These are phyloP conservation scores for Auricularia auricula-judae DNA, from an alignment of 768 basidiomycete genomes.

Conservation along the genomic window DNA sequence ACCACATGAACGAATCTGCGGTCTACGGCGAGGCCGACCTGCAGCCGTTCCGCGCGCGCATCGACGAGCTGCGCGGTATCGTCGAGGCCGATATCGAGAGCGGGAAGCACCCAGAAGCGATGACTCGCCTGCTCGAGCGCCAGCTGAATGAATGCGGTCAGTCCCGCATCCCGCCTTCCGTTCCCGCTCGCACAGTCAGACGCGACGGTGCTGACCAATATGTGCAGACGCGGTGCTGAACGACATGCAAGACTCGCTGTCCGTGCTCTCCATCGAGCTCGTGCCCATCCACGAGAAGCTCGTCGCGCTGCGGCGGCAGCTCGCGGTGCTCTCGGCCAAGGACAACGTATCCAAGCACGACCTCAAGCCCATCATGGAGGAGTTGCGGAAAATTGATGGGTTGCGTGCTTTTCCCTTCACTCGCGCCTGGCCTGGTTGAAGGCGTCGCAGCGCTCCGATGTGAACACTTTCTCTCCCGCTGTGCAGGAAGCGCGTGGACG, in stretches of 20 bases:
- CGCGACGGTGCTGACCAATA: not conserved
- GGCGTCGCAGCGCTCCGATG: not conserved
- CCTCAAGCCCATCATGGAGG: constrained; percentile 82
- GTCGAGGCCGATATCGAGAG: constrained; percentile 73
- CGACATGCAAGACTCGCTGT: constrained; percentile 72
- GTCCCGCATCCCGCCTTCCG: constrained; percentile 17
- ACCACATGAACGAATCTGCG: constrained; percentile 91
- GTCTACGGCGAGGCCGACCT: constrained; percentile 91
- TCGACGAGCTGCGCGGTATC: constrained; percentile 75
- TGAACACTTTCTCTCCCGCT: not conserved
- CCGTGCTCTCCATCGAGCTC: constrained; percentile 82
- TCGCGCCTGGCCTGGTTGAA: not conserved
- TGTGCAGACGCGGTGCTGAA: constrained; percentile 59
- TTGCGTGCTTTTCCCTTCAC: constrained; percentile 45
- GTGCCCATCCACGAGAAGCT: constrained; percentile 84
- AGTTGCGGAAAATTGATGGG: constrained; percentile 92
- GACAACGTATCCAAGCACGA: constrained; percentile 78
- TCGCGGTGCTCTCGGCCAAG: constrained; percentile 81
- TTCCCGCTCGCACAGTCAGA: not conserved
- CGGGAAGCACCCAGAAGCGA: constrained; percentile 73
- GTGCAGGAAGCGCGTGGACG: constrained; percentile 79
- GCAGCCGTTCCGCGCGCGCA: constrained; percentile 71
- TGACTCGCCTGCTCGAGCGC: constrained; percentile 81
- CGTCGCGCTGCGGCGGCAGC: constrained; percentile 76
- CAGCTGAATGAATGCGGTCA: constrained; percentile 88